Base-by-base conservation (phyloP, 2,329 filamentous ascomycete species). In the Scedosporium apiospermum region DNA sequence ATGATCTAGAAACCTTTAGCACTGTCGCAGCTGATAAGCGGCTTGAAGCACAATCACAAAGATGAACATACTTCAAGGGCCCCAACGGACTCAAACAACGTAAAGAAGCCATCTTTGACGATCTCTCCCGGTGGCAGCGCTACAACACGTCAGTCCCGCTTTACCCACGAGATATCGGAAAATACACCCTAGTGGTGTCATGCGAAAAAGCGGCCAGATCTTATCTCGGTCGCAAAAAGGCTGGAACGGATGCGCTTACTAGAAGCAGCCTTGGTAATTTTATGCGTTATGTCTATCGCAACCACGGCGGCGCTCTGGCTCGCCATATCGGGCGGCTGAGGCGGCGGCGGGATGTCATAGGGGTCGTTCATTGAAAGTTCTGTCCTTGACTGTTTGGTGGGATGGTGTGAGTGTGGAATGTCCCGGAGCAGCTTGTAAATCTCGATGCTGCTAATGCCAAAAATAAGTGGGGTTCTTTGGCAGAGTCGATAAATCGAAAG, bases 101-200 rank as follows among this genome's bases (percentile, higher is more conserved):
- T 96, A 71, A 99, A 98, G 72, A 86, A 86, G 55, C 89, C 90
- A 91, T 98, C 93, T 77, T 97, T 97, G 66, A 98, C 82, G 3
- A 99, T 82, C 68, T 96, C 87, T 38, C 95, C 95, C 6, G 89
- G 86, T 57, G 83, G 76, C 63, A 98, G 78, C 65, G 85, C 92
- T 96, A 65, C 53, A 57, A 21, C 58, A 26, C 23, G 65, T 75
- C 61, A 77, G 71, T 55, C 23, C 51, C 51, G 51, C 18, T 55
- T n/a, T 6, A n/a, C 21, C 44, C 44, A 14, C 44, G 44, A 46
- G 44, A 18, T 49, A 34, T 49, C n/a, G 44, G 44, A 23, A 23
- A 49, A 6, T 21, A 23, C 44, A 49, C 44, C 44, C 16, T 49
- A n/a, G n/a, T 49, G 21, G 44, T 18, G 44, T 21, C n/a, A 49